Conservation (phyloP, 108 stramenopile species). For the Cyclotella baltica region DNA sequence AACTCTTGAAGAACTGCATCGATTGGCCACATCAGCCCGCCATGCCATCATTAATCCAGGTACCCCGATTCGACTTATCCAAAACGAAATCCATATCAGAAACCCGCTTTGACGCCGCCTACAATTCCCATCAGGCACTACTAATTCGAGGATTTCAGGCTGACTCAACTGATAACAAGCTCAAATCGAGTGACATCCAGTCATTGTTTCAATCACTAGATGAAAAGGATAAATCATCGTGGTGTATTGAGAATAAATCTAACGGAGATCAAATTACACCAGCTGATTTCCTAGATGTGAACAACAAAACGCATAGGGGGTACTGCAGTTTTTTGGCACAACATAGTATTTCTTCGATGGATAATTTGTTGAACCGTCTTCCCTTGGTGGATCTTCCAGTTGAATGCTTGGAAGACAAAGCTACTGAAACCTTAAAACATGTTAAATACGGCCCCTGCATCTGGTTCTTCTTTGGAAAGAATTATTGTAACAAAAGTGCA, state of each 20-base stretch:
- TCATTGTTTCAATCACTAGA: slow-evolving; percentile 55
- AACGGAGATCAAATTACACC: slow-evolving; percentile 23
- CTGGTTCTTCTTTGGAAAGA: slow-evolving; percentile 56
- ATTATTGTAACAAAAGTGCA: slow-evolving; percentile 3
- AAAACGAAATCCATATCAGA: not conserved
- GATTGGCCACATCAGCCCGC: not conserved
- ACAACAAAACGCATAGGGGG: slow-evolving; percentile 38
- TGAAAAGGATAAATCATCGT: slow-evolving; percentile 63
- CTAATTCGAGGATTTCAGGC: slow-evolving; percentile 26
- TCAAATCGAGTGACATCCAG: slow-evolving; percentile 40
- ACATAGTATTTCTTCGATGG: slow-evolving; percentile 52
- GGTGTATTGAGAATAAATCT: slow-evolving; percentile 72
- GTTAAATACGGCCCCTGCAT: slow-evolving; percentile 43
- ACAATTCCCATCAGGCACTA: slow-evolving; percentile 24
- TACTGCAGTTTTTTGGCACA: slow-evolving; percentile 90
- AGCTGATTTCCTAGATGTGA: slow-evolving; percentile 30
- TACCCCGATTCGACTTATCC: not conserved
- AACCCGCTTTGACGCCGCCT: slow-evolving; percentile 24
- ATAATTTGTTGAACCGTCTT: slow-evolving; percentile 48
- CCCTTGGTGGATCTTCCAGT: slow-evolving; percentile 61
- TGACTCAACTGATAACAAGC: not conserved
- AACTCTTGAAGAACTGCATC: too few relatives aligned
- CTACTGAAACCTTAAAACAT: slow-evolving; percentile 13
- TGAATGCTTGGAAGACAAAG: not conserved
- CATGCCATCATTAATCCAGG: not conserved